Percentiles rank a stretch among this genome's conserved stretches.
phyloP scores from a whole-genome alignment of 2,329 filamentous ascomycete species.

The Chalaropsis ovoidea region DNA sequence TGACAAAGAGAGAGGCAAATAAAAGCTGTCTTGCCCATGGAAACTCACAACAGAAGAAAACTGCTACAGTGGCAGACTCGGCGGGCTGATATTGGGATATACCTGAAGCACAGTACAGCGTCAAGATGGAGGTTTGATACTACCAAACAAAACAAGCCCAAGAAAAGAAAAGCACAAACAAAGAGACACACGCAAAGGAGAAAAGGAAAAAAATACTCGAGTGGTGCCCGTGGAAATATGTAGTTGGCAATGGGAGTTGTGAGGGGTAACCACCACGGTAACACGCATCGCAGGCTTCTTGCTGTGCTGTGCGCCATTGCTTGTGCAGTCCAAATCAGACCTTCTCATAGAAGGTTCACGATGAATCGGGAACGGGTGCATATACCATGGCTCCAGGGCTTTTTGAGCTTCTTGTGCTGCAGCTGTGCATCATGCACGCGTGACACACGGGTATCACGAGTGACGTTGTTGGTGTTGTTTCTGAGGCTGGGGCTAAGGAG shows the following conservation, averaged over 20 bases:
- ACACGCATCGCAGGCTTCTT: neutral
- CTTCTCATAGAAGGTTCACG: neutral
- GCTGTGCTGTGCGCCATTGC: neutral
- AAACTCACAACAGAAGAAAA: no score
- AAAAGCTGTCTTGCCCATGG: no score
- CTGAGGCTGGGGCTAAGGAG: no score
- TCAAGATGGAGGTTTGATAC: no score
- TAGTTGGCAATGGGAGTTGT: neutral
- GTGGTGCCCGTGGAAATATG: neutral
- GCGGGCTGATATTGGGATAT: no score
- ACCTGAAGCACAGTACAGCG: no score
- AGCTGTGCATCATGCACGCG: neutral
- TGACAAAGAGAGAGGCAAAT: neutral
- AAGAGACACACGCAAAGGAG: neutral
- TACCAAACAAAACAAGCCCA: neutral
- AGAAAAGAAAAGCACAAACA: neutral
- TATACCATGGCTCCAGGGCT: neutral
- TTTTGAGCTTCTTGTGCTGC: conserved; percentile 1
- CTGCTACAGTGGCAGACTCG: no score
- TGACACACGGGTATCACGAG: neutral
- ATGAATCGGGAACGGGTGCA: neutral
- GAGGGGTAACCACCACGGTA: conserved; percentile 9
- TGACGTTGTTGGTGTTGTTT: neutral
- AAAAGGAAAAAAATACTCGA: neutral
- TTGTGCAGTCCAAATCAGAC: neutral